A percentile compares a stretch with the other conserved stretches of the same genome.
Conservation (phyloP, 179 eudicot genomes). For the Camellia oleifera region DNA sequence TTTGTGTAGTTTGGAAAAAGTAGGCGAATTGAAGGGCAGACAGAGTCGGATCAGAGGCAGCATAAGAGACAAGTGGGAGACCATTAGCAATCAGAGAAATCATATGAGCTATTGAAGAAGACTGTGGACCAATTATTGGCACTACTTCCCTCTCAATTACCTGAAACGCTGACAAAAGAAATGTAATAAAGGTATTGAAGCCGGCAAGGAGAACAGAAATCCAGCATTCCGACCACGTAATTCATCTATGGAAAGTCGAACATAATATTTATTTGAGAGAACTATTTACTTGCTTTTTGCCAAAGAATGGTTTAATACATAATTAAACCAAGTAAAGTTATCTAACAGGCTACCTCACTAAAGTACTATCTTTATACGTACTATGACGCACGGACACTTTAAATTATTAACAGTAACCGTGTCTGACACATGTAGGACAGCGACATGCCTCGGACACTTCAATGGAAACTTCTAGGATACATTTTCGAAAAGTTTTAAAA, state of each 20-base stretch:
- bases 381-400: too few species aligned
- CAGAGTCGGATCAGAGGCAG: constrained; percentile 55
- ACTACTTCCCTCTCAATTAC: constrained; percentile 33
- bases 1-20: constrained; percentile 42
- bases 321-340: too few species aligned
- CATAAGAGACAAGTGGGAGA: constrained; percentile 51
- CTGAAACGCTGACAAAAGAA: constrained; percentile 24
- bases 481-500: too few species aligned
- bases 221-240: not conserved
- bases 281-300: not conserved
- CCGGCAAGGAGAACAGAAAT: not conserved
- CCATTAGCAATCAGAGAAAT: constrained; percentile 38
- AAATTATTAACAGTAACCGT: too few species aligned
- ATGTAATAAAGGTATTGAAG: not conserved
- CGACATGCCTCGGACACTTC: too few species aligned
- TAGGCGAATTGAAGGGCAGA: constrained; percentile 50
- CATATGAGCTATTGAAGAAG: constrained; percentile 49
- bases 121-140: constrained; percentile 48
- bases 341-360: too few species aligned
- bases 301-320: not conserved
- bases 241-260: not conserved
- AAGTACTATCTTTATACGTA: too few species aligned
- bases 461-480: too few species aligned
- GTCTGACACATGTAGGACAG: too few species aligned
- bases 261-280: not conserved